Conservation (phyloP, 169 alveolate genomes). For the Cryptosporidium meleagridis region DNA sequence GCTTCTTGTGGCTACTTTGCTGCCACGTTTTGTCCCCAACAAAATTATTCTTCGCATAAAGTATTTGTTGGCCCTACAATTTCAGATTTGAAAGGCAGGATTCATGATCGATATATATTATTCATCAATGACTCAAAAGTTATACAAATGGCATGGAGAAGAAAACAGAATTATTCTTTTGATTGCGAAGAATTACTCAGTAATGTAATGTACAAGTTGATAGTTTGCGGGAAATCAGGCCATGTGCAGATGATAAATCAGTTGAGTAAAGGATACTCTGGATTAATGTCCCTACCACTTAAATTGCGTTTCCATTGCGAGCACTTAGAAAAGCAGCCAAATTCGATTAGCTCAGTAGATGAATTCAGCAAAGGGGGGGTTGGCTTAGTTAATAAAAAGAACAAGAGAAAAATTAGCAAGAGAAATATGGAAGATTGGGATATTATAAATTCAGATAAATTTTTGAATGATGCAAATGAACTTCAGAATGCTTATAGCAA, state of each 20-base stretch:
- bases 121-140: slow-evolving; percentile 67
- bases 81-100: slow-evolving; percentile 71
- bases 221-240: slow-evolving; percentile 30
- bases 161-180: slow-evolving; percentile 50
- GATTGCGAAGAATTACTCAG: slow-evolving; percentile 68
- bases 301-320: slow-evolving; percentile 38
- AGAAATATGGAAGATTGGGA: slow-evolving; percentile 54
- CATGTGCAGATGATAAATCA: slow-evolving; percentile 34
- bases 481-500: slow-evolving; percentile 21
- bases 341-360: background rate
- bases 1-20: slow-evolving; percentile 73
- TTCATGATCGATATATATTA: slow-evolving; percentile 66
- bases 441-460: slow-evolving; percentile 49
- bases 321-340: slow-evolving; percentile 11
- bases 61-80: slow-evolving; percentile 71
- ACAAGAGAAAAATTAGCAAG: slow-evolving; percentile 39
- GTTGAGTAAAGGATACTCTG: slow-evolving; percentile 40
- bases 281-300: slow-evolving; percentile 44
- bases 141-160: slow-evolving; percentile 75
- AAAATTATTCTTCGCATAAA: slow-evolving; percentile 69
- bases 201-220: slow-evolving; percentile 47
- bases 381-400: slow-evolving; percentile 8
- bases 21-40: slow-evolving; percentile 73
- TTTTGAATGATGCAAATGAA: slow-evolving; percentile 19
- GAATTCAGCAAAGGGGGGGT: background rate